phyloP scores from a whole-genome alignment of 805 yeast species.

The Komagataella pseudopastoris region DNA sequence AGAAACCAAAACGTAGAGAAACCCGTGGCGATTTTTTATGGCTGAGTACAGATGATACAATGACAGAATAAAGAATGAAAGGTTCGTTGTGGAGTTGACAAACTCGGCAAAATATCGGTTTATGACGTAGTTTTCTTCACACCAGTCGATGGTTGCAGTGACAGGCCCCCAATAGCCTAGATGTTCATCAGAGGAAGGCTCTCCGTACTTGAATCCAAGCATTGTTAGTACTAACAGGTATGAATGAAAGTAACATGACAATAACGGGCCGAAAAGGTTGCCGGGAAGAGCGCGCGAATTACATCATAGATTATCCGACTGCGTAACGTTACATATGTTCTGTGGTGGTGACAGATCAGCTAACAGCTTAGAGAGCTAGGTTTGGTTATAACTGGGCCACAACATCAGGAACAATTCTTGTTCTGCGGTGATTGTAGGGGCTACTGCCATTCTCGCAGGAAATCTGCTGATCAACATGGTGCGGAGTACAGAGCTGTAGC shows the following conservation, averaged over 20 bases:
- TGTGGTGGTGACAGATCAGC: no score
- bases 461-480: no score
- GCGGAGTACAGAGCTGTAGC: no score
- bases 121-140: constrained; percentile 92
- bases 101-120: constrained; percentile 82
- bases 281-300: neutral
- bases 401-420: no score
- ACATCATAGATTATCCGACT: neutral
- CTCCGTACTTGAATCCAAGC: constrained; percentile 1
- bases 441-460: no score
- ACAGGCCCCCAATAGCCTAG: constrained; percentile 68
- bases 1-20: constrained; percentile 56
- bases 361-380: no score
- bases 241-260: neutral
- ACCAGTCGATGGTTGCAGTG: constrained; percentile 97
- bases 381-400: no score
- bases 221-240: neutral
- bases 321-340: no score
- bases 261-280: neutral
- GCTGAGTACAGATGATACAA: constrained; percentile 36
- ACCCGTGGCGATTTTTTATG: constrained; percentile 45
- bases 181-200: constrained; percentile 2
- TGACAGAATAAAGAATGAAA: constrained; percentile 18
- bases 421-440: no score
- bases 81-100: constrained; percentile 73